Evolutionary conservation across 1,284 basidiomycete species (phyloP), one percentile per base, ranked within the genome.

Genomic region (Inonotus obliquus): DNA sequence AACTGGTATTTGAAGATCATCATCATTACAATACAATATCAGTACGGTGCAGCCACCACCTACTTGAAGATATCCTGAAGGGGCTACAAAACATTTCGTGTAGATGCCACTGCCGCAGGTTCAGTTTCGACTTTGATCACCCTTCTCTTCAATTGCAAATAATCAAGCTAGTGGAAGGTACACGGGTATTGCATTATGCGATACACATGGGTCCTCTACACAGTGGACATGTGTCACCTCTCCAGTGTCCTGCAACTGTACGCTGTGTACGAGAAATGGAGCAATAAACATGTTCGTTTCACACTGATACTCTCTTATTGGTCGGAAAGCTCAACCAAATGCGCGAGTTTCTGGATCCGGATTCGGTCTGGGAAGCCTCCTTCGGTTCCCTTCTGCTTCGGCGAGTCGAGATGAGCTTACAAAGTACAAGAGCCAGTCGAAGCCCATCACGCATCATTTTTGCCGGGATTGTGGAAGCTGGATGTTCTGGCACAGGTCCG

Each of bases 191-290:
- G n/a, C n/a, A n/a, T n/a, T n/a, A n/a, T n/a, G n/a, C n/a, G n/a
- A n/a, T n/a, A n/a, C n/a, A n/a, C n/a, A n/a, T n/a, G n/a, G n/a
- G n/a, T n/a, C n/a, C n/a, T n/a, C n/a, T n/a, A n/a, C n/a, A n/a
- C n/a, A n/a, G n/a, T n/a, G n/a, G n/a, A n/a, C n/a, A n/a, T n/a
- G n/a, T n/a, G n/a, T n/a, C n/a, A n/a, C n/a, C n/a, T n/a, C n/a
- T n/a, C 57, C 64, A 45, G 29, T 63, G 10, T 59, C 54, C 21
- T 66, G 65, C 52, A 66, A 66, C 38, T 65, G 65, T 32, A 65
- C 59, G 14, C 35, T 62, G 10, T 66, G 64, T 51, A 65, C 57
- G 14, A 55, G 57, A 45, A 57, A 29, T 3, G 65, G 59, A 11
- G 61, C 51, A n/a, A 21, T 66, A 29, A 29, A 60, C 21, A 48